Percentiles rank a stretch among this genome's conserved stretches.
Evolutionary conservation across 1,139 yeast species (phyloP).

Genomic region (Sugiyamaella xylanicola): DNA sequence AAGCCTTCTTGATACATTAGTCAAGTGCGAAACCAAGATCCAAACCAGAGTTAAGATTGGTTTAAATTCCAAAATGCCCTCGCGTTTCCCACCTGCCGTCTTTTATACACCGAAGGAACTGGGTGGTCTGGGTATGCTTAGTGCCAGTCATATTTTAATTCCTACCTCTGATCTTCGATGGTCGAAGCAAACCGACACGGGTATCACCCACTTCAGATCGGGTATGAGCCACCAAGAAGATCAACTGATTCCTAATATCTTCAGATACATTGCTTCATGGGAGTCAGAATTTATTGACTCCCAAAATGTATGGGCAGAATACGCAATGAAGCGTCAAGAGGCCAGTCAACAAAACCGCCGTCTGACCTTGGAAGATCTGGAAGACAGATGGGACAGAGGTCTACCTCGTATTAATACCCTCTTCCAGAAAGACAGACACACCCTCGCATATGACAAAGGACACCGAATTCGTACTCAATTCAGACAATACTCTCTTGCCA

Average conservation of each 20-base stretch:
- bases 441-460: slow-evolving; percentile 93
- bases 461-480: slow-evolving; percentile 82
- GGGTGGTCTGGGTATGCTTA: slow-evolving; percentile 96
- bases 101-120: slow-evolving; percentile 96
- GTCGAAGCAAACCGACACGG: slow-evolving; percentile 93
- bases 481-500: slow-evolving; percentile 68
- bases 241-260: slow-evolving; percentile 86
- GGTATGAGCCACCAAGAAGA: slow-evolving; percentile 85
- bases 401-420: slow-evolving; percentile 93
- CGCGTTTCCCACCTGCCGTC: slow-evolving; percentile 98
- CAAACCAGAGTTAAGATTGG: slow-evolving; percentile 96
- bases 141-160: slow-evolving; percentile 93
- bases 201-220: slow-evolving; percentile 90
- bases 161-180: slow-evolving; percentile 91
- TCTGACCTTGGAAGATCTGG: slow-evolving; percentile 89
- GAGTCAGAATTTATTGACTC: slow-evolving; percentile 94
- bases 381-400: slow-evolving; percentile 95
- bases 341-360: slow-evolving; percentile 86
- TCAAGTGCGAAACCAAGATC: slow-evolving; percentile 88
- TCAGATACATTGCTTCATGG: slow-evolving; percentile 93
- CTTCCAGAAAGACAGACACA: slow-evolving; percentile 93
- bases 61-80: slow-evolving; percentile 96
- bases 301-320: slow-evolving; percentile 97
- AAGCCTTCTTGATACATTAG: slow-evolving; percentile 73
- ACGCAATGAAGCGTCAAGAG: slow-evolving; percentile 84